Percentiles rank a stretch among this genome's conserved stretches.
Evolutionary conservation across 176 grass and related monocot genomes (phyloP).

Genomic region (Phyllostachys edulis): DNA sequence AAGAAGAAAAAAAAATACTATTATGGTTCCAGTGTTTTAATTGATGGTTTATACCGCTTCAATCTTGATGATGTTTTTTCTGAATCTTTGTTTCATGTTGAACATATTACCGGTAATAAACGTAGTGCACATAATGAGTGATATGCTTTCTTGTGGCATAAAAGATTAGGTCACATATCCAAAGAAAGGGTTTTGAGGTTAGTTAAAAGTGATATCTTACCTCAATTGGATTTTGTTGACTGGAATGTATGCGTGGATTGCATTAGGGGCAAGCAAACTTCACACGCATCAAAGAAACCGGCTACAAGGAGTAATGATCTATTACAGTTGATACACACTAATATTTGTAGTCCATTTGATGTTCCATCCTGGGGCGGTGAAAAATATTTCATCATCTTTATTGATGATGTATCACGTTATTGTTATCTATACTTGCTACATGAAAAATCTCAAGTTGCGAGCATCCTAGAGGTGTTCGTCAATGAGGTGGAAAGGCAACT

Average conservation of each 20-base stretch:
- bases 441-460: too few species aligned
- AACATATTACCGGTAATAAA: not conserved
- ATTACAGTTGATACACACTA: constrained; percentile 29
- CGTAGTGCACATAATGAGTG: constrained; percentile 8
- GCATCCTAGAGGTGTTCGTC: not conserved
- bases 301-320: not conserved
- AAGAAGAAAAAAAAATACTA: constrained; percentile 9
- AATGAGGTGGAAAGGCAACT: not conserved
- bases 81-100: not conserved
- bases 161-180: constrained; percentile 23
- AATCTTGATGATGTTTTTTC: constrained; percentile 14
- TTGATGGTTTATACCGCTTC: constrained; percentile 7
- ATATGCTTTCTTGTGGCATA: constrained; percentile 32
- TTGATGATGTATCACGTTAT: too few species aligned
- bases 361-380: not conserved
- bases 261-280: not conserved
- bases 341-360: not conserved
- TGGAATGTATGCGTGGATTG: not conserved
- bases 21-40: too few species aligned
- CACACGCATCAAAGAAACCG: not conserved
- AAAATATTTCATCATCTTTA: too few species aligned
- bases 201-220: not conserved
- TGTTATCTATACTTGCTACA: too few species aligned
- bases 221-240: not conserved
- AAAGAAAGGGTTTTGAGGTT: constrained; percentile 29